phyloP scores from a whole-genome alignment of 2,329 filamentous ascomycete species.

The Pestalotiopsis sp. region DNA sequence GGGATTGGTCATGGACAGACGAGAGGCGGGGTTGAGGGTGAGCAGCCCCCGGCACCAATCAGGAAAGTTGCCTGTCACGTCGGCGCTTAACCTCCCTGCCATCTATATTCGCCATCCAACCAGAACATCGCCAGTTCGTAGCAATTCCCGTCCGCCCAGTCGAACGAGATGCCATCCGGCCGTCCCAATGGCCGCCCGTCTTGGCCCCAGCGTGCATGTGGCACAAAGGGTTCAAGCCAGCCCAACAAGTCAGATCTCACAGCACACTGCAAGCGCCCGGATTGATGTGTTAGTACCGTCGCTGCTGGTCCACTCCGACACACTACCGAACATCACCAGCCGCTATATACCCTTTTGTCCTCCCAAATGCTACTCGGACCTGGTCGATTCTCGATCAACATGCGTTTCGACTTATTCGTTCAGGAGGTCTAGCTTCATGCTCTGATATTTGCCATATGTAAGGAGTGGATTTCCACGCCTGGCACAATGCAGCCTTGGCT shows the following conservation, averaged over 20 bases:
- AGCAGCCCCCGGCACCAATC: slow-evolving; percentile 8
- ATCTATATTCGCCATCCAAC: slow-evolving; percentile 28
- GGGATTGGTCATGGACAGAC: slow-evolving; percentile 1
- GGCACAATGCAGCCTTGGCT: slow-evolving; percentile 31
- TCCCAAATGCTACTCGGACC: slow-evolving; percentile 42
- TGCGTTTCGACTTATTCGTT: slow-evolving; percentile 50
- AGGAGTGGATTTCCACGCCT: slow-evolving; percentile 27
- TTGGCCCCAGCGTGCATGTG: slow-evolving; percentile 35
- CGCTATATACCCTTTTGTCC: slow-evolving; percentile 57
- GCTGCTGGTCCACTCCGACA: slow-evolving; percentile 34
- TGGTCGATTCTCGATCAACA: slow-evolving; percentile 47
- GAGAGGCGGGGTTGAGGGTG: slow-evolving; percentile 13
- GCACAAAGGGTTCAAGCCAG: slow-evolving; percentile 26
- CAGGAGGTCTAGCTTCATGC: slow-evolving; percentile 40
- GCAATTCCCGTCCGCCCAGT: slow-evolving; percentile 17
- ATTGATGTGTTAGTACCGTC: slow-evolving; percentile 28
- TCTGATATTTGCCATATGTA: slow-evolving; percentile 25
- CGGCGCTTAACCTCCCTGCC: slow-evolving; percentile 21
- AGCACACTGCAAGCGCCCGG: slow-evolving; percentile 41
- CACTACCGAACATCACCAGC: slow-evolving; percentile 50
- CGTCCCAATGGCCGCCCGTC: slow-evolving; percentile 38
- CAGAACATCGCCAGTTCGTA: slow-evolving; percentile 22
- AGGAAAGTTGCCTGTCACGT: slow-evolving; percentile 9
- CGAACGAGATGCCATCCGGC: slow-evolving; percentile 25
- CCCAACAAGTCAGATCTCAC: slow-evolving; percentile 43